Base-by-base conservation (phyloP, 1,284 basidiomycete genomes). In the Cryptococcus sp. region DNA sequence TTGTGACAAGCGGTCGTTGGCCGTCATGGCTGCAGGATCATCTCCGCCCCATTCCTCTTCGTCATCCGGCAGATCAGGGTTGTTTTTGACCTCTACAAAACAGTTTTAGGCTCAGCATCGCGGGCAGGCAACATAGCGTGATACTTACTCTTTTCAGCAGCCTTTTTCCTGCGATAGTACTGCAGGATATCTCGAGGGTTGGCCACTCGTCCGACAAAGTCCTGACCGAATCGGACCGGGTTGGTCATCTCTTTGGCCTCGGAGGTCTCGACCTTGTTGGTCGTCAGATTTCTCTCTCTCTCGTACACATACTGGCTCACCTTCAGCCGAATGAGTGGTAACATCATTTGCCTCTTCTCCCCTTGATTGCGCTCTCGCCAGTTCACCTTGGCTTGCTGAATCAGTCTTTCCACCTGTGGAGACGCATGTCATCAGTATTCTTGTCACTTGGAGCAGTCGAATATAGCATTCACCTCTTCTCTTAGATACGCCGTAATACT, bases 211-310 rank as follows among this genome's bases (percentile, higher is more conserved):
- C 91, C 92, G 59, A 88, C 85, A 77, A 96, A 98, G 74, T 96
- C 92, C 76, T 96, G 93, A 0, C 96, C 95, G 74, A 99, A 97
- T 8, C 95, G 88, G 51, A 95, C 89, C 15, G 94, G 91, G 76
- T 99, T 99, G 49, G 89, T 91, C 80, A 93, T 91, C 66, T 91
- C 90, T 57, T 87, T 87, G 5, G 88, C 89, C 51, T 88, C 89
- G 0, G 90, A 92, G 0, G 93, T 95, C 73, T 97, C 93, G 23
- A 96, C 92, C 88, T 89, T 20, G 50, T 35, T 41, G 25, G 20
- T n/a, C 19, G 48, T 59, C 49, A 58, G 55, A 50, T 17, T 44
- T 31, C 27, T 16, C 41, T 47, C 50, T 40, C 60, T 52, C 25
- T 8, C 8, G 20, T 2, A 25, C 22, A 23, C 42, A 25, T 38